Evolutionary conservation across 2,329 filamentous ascomycete species (phyloP).

Genomic region (Aspergillus bombycis): DNA sequence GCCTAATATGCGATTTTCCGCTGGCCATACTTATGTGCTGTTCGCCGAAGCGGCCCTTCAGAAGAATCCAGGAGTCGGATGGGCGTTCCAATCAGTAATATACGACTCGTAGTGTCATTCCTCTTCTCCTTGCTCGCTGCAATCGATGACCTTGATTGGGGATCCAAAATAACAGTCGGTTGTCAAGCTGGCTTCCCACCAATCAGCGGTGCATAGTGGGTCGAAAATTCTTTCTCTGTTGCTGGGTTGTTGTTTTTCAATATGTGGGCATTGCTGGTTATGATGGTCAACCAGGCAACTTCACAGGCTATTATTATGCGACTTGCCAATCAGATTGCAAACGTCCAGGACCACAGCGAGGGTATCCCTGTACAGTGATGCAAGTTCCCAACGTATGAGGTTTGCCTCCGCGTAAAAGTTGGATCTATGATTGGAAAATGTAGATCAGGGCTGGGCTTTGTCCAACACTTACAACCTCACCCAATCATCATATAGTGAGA

Average conservation of each 20-base stretch:
- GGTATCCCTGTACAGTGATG: not conserved
- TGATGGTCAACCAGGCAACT: not conserved
- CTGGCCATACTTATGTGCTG: not conserved
- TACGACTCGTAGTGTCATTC: too few species aligned
- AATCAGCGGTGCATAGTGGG: too few species aligned
- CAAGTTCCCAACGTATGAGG: not conserved
- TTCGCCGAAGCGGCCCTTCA: too few species aligned
- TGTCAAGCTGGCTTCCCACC: too few species aligned
- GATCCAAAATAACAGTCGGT: too few species aligned
- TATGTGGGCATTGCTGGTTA: not conserved
- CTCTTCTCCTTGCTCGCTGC: too few species aligned
- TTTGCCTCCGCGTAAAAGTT: not conserved
- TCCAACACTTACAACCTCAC: not conserved
- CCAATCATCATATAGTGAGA: not conserved
- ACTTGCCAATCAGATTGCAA: not conserved
- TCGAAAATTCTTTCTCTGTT: too few species aligned
- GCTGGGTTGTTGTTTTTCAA: too few species aligned
- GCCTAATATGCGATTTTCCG: too few species aligned
- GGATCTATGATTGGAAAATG: not conserved
- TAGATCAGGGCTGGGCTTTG: not conserved
- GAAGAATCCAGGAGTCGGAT: too few species aligned
- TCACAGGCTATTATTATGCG: not conserved
- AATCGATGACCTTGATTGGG: too few species aligned
- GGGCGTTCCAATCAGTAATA: too few species aligned
- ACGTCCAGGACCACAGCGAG: not conserved